Evolutionary conservation across 805 yeast genomes (phyloP).

Genomic region (Wickerhamiella azymoides): DNA sequence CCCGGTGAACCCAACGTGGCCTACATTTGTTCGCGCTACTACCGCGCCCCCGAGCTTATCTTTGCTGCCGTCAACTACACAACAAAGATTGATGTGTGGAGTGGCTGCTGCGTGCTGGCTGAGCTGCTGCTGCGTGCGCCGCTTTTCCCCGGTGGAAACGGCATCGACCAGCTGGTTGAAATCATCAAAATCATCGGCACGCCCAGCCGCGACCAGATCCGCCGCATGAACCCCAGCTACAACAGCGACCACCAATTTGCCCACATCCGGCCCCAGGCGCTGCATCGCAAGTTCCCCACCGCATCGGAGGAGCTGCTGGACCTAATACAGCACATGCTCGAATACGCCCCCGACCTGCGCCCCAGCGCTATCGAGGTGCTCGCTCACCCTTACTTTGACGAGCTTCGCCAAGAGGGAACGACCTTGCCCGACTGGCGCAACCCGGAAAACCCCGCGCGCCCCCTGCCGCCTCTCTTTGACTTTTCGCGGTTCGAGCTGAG

Average conservation of each 20-base stretch:
- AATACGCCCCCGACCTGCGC: conserved; percentile 79
- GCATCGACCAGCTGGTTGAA: conserved; percentile 94
- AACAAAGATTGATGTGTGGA: conserved; percentile 94
- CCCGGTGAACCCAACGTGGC: conserved; percentile 91
- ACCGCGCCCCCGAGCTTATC: conserved; percentile 93
- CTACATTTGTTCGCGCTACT: conserved; percentile 91
- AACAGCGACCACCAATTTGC: conserved; percentile 91
- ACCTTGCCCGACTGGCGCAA: conserved; percentile 32
- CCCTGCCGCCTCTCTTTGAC: conserved; percentile 62
- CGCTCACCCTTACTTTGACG: conserved; percentile 82
- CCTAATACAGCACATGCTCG: conserved; percentile 63
- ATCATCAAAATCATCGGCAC: conserved; percentile 93
- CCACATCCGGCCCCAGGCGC: conserved; percentile 34
- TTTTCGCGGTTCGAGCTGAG: conserved; percentile 54
- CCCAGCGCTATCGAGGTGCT: conserved; percentile 68
- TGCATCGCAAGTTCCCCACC: conserved; percentile 53
- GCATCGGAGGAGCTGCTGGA: conserved; percentile 83
- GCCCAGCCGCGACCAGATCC: conserved; percentile 82
- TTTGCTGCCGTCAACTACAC: conserved; percentile 96
- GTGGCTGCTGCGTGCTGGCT: conserved; percentile 97
- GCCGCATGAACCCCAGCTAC: conserved; percentile 91
- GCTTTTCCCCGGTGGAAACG: conserved; percentile 93
- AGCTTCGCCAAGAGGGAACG: conserved; percentile 45
- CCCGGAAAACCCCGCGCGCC: conserved; percentile 60
- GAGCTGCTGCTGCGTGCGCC: conserved; percentile 93